Conservation (phyloP, 441 rosid species). For the Populus hybrid region DNA sequence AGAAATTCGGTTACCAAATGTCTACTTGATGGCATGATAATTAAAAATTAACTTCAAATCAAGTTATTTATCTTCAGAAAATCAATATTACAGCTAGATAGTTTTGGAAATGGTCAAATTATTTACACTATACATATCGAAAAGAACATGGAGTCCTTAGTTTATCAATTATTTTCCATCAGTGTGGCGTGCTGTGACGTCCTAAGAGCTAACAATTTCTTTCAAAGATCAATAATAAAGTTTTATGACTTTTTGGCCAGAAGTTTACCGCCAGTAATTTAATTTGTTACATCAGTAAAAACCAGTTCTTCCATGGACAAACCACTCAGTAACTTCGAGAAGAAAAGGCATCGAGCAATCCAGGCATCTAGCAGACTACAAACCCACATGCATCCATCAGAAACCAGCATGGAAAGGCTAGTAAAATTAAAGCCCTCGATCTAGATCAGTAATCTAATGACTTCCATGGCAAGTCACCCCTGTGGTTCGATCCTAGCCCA, state of each 20-base stretch:
- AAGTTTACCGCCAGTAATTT: neutral
- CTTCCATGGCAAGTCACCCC: conserved; percentile 26
- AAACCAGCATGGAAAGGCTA: conserved; percentile 19
- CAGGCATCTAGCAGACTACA: neutral
- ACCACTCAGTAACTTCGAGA: neutral
- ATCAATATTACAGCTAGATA: neutral
- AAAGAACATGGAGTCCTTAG: neutral
- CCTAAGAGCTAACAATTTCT: neutral
- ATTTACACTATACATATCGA: neutral
- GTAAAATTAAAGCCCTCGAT: neutral
- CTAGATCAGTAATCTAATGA: neutral
- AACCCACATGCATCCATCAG: conserved; percentile 24
- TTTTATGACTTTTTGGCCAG: neutral
- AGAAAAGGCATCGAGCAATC: conserved; percentile 13
- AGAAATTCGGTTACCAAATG: neutral
- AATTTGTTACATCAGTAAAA: no score
- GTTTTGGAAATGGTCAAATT: conserved; percentile 15
- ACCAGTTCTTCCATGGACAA: neutral
- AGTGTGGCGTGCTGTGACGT: conserved; percentile 3
- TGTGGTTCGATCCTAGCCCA: neutral
- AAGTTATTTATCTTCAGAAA: neutral
- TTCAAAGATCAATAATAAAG: neutral
- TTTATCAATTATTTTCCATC: neutral
- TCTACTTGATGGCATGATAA: neutral
- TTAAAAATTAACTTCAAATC: neutral